Conservation (phyloP, 2,329 filamentous ascomycete species). For the Madurella mycetomatis region DNA sequence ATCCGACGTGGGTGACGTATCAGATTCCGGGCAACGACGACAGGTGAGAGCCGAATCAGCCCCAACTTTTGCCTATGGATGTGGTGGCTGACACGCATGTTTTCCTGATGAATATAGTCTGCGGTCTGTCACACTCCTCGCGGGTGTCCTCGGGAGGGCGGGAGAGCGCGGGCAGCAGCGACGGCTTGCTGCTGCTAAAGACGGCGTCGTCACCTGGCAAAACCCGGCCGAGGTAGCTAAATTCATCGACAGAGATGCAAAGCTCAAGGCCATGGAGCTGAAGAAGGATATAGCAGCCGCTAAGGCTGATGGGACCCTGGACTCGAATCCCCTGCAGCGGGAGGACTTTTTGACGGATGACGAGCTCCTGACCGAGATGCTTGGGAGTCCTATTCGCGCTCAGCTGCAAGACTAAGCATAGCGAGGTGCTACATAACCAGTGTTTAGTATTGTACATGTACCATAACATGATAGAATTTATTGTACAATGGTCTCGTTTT, state of each 20-base stretch:
- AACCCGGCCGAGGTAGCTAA: slow-evolving; percentile 40
- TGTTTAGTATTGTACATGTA: not conserved
- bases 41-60: slow-evolving; percentile 50
- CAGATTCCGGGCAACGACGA: slow-evolving; percentile 96
- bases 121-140: slow-evolving; percentile 75
- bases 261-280: not conserved
- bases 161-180: slow-evolving; percentile 70
- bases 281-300: not conserved
- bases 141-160: slow-evolving; percentile 78
- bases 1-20: slow-evolving; percentile 93
- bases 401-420: too few species aligned
- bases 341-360: slow-evolving; percentile 18
- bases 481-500: not conserved
- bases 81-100: not conserved
- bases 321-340: slow-evolving; percentile 1
- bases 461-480: not conserved
- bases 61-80: not conserved
- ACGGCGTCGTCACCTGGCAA: slow-evolving; percentile 61
- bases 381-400: not conserved
- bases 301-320: not conserved
- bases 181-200: slow-evolving; percentile 58
- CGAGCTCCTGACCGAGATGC: slow-evolving; percentile 12
- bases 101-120: slow-evolving; percentile 50
- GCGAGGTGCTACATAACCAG: not conserved
- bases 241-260: slow-evolving; percentile 3